Evolutionary conservation across 805 yeast species (phyloP).

Genomic region (Lachancea fermentati): DNA sequence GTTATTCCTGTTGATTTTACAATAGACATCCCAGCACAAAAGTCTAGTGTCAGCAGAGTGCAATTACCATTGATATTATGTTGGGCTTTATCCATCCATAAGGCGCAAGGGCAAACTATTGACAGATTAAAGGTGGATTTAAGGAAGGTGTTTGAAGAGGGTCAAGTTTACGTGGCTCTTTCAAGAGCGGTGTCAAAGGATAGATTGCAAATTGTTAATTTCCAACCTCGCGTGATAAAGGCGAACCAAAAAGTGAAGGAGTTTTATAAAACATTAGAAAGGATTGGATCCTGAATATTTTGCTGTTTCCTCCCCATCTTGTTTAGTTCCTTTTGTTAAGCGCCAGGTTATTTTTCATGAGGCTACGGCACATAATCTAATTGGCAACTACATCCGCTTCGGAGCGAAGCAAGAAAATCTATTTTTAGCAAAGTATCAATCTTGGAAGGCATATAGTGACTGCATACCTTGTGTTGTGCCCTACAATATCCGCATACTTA

Average conservation of each 20-base stretch:
- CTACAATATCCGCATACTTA: too few species aligned
- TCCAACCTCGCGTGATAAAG: constrained; percentile 50
- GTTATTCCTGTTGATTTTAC: constrained; percentile 38
- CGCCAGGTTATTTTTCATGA: too few species aligned
- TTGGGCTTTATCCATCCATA: constrained; percentile 82
- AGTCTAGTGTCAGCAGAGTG: constrained; percentile 35
- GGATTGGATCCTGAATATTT: too few species aligned
- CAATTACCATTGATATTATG: constrained; percentile 70
- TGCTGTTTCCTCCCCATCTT: too few species aligned
- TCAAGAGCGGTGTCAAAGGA: constrained; percentile 72
- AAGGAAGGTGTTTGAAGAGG: constrained; percentile 63
- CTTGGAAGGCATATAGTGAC: too few species aligned
- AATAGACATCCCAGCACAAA: constrained; percentile 33
- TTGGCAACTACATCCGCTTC: too few species aligned
- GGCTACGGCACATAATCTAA: too few species aligned
- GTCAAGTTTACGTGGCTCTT: constrained; percentile 79
- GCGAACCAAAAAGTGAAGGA: constrained; percentile 55
- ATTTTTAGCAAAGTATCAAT: too few species aligned
- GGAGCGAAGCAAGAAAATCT: too few species aligned
- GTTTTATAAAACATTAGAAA: constrained; percentile 50
- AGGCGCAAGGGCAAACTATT: constrained; percentile 81
- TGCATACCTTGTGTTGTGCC: too few species aligned
- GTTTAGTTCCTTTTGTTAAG: too few species aligned
- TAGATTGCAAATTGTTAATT: constrained; percentile 58
- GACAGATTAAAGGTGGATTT: constrained; percentile 66